Percentiles rank a stretch among this genome's conserved stretches.
These are phyloP conservation scores for Lepidium africanum DNA, from an alignment of 345 rosid genomes.

Conservation along the genomic window DNA sequence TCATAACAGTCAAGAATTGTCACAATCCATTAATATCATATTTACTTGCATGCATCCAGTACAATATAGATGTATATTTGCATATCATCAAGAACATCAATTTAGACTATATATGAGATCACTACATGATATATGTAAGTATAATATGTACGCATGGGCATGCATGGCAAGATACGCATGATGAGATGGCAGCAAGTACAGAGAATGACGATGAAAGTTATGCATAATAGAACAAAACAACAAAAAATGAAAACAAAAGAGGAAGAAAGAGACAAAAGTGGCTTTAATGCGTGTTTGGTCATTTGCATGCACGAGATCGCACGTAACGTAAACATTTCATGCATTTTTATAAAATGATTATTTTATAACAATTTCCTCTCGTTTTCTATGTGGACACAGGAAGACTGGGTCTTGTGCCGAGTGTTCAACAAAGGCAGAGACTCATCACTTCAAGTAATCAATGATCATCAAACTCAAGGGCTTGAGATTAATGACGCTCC, in stretches of 20 bases:
- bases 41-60: not conserved
- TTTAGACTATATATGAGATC: not conserved
- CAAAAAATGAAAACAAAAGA: not conserved
- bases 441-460: not conserved
- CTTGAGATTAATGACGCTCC: constrained; percentile 10
- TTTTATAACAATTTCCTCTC: constrained; percentile 5
- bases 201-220: not conserved
- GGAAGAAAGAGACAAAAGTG: constrained; percentile 24
- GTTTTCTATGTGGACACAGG: constrained; percentile 50
- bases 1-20: not conserved
- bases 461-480: constrained; percentile 9
- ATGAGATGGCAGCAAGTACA: constrained; percentile 19
- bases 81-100: not conserved
- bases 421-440: constrained; percentile 73
- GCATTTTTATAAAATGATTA: constrained; percentile 8
- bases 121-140: not conserved
- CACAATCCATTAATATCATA: not conserved
- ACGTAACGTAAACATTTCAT: constrained; percentile 29
- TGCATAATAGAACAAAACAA: not conserved
- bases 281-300: constrained; percentile 30
- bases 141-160: not conserved
- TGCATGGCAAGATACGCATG: constrained; percentile 9
- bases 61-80: not conserved
- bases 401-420: constrained; percentile 95
- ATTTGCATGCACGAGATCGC: constrained; percentile 29